phyloP scores from a whole-genome alignment of 306 rosid species.

The Rubus parviflorus region DNA sequence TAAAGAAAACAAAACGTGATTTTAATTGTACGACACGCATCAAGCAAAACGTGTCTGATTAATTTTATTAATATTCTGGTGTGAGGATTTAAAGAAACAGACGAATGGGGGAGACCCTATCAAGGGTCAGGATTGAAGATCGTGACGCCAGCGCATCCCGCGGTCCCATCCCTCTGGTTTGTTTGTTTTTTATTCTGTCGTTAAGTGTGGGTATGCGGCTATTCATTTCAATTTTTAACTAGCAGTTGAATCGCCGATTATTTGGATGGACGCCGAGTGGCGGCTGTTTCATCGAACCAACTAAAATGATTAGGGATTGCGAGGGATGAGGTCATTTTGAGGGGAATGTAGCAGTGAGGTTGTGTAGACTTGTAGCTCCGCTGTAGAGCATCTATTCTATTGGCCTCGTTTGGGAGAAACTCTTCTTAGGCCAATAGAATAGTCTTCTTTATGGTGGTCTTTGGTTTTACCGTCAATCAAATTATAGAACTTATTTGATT shows the following conservation, averaged over 20 bases:
- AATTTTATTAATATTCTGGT: background rate
- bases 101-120: conserved; percentile 22
- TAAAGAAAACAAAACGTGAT: conserved; percentile 13
- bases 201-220: background rate
- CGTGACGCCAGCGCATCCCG: conserved; percentile 18
- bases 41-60: conserved; percentile 44
- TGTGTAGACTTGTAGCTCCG: too few species aligned
- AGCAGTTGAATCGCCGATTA: conserved; percentile 13
- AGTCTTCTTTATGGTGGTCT: too few species aligned
- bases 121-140: conserved; percentile 21
- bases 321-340: too few species aligned
- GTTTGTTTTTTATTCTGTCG: background rate
- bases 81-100: background rate
- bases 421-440: too few species aligned
- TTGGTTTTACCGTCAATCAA: too few species aligned
- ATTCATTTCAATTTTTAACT: background rate
- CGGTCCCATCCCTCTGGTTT: background rate
- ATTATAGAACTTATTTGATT: too few species aligned
- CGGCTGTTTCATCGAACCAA: background rate
- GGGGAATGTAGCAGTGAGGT: too few species aligned
- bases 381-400: too few species aligned
- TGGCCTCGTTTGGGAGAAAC: too few species aligned
- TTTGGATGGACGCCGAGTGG: background rate
- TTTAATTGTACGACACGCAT: conserved; percentile 16
- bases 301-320: too few species aligned